phyloP scores from a whole-genome alignment of 306 rosid species.

The Arachis stenosperma region DNA sequence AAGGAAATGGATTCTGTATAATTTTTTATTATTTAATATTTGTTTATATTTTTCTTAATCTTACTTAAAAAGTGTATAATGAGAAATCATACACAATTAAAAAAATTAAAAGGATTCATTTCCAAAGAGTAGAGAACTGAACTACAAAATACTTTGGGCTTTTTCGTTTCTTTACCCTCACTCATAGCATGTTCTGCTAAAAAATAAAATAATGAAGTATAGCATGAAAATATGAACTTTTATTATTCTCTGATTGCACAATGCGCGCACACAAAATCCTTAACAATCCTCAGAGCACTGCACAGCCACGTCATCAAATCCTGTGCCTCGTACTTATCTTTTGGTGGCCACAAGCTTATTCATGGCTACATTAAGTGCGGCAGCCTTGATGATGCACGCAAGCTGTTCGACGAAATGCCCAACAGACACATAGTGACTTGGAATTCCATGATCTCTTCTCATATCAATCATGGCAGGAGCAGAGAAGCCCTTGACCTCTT shows the following conservation, averaged over 20 bases:
- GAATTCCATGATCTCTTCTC: conserved; percentile 65
- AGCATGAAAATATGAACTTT: conserved; percentile 40
- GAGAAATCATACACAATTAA: too few species aligned
- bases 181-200: too few species aligned
- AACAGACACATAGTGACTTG: conserved; percentile 52
- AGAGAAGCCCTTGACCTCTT: conserved; percentile 55
- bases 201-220: too few species aligned
- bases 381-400: conserved; percentile 54
- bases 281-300: conserved; percentile 40
- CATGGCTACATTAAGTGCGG: conserved; percentile 59
- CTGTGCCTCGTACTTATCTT: conserved; percentile 31
- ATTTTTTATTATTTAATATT: too few species aligned
- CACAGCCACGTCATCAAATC: conserved; percentile 55
- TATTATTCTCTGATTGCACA: conserved; percentile 53
- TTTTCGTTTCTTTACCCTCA: too few species aligned
- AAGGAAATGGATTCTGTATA: too few species aligned
- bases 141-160: too few species aligned
- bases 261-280: conserved; percentile 47
- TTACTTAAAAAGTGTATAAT: too few species aligned
- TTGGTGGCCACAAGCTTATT: conserved; percentile 61
- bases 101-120: too few species aligned
- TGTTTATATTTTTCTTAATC: too few species aligned
- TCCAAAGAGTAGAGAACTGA: too few species aligned
- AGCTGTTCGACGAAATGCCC: conserved; percentile 64
- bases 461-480: conserved; percentile 45